Conservation (phyloP, 441 rosid species). For the Melastoma candidum region DNA sequence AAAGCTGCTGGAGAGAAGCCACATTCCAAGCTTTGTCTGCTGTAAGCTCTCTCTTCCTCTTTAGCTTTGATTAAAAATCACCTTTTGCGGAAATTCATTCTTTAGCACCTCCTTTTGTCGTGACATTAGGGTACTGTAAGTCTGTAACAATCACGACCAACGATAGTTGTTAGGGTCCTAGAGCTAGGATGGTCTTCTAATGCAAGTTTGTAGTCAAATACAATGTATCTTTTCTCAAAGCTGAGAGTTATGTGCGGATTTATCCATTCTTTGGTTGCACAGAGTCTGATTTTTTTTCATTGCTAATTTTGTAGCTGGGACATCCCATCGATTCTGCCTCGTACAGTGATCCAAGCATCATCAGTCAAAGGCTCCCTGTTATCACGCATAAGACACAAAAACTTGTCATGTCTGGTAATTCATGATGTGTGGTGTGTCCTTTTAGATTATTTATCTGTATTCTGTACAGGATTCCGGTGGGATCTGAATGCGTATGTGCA, state of each 20-base stretch:
- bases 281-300: conserved; percentile 8
- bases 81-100: background rate
- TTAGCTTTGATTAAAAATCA: background rate
- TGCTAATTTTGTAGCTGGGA: conserved; percentile 59
- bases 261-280: background rate
- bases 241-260: background rate
- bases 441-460: too few species aligned
- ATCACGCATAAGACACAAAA: conserved; percentile 58
- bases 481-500: too few species aligned
- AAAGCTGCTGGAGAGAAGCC: conserved; percentile 90
- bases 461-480: too few species aligned
- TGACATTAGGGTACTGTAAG: too few species aligned
- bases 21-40: conserved; percentile 61
- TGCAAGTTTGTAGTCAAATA: too few species aligned
- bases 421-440: background rate
- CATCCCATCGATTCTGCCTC: conserved; percentile 67
- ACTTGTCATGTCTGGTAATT: conserved; percentile 43
- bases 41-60: conserved; percentile 27
- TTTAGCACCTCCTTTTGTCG: too few species aligned
- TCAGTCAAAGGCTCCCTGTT: conserved; percentile 79
- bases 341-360: conserved; percentile 72
- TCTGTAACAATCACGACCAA: too few species aligned
- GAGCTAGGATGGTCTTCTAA: too few species aligned
- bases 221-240: too few species aligned
- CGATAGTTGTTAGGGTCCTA: too few species aligned